phyloP scores from a whole-genome alignment of 1,284 basidiomycete genomes.

The Cutaneotrichosporon arboriforme region DNA sequence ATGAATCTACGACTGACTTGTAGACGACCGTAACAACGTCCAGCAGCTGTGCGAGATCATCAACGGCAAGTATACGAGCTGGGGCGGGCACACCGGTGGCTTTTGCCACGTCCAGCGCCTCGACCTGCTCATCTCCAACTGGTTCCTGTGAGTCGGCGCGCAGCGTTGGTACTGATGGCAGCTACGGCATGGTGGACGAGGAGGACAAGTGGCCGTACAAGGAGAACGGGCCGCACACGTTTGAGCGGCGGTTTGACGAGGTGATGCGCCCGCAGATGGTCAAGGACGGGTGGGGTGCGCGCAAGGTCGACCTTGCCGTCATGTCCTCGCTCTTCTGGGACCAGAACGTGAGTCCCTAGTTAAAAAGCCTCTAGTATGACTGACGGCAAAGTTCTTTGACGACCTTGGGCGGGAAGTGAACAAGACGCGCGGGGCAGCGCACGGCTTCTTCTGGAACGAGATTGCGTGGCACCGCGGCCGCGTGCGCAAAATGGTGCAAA shows the following conservation, averaged over 20 bases:
- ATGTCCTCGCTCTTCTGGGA: constrained; percentile 24
- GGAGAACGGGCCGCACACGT: constrained; percentile 12
- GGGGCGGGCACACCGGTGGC: constrained; percentile 20
- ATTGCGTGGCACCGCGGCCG: constrained; percentile 23
- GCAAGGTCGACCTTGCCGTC: constrained; percentile 16
- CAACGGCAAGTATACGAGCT: constrained; percentile 1
- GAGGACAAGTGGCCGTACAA: constrained; percentile 16
- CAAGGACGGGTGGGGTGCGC: constrained; percentile 7
- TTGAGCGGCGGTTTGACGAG: constrained; percentile 18
- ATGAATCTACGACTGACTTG: too few relatives aligned
- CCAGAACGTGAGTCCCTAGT: constrained; percentile 14
- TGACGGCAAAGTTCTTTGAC: constrained; percentile 1
- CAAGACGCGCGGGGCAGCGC: constrained; percentile 4
- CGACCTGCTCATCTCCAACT: constrained; percentile 19
- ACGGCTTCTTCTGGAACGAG: constrained; percentile 20
- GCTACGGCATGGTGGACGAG: constrained; percentile 24
- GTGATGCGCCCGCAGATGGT: constrained; percentile 16
- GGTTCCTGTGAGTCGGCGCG: constrained; percentile 22
- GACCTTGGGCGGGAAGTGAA: neutral
- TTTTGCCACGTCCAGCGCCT: constrained; percentile 16
- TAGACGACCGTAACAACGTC: constrained; percentile 13
- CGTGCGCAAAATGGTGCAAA: constrained; percentile 13
- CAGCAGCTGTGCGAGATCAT: constrained; percentile 11
- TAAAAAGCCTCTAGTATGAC: neutral
- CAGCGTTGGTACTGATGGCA: neutral